These are phyloP conservation scores for Akebia trifoliata DNA, from an alignment of 164 flowering plant genomes.

Conservation along the genomic window DNA sequence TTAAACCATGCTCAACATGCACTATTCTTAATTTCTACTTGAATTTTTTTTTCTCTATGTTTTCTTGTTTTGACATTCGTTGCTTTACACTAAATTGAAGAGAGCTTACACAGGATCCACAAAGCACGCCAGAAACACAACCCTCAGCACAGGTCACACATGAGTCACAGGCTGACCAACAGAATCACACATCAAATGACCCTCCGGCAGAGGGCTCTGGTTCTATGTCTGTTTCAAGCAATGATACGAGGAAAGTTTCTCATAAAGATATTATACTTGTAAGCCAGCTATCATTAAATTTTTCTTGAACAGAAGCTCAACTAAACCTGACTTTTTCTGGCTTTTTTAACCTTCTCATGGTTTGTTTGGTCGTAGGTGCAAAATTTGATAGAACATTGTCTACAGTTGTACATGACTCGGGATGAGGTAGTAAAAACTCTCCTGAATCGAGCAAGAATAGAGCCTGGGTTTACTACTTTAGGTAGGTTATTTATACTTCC, in stretches of 20 bases:
- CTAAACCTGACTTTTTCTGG: neutral
- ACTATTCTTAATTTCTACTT: neutral
- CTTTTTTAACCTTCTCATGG: neutral
- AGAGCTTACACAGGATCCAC: constrained; percentile 31
- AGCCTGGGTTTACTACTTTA: constrained; percentile 88
- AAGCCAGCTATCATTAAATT: constrained; percentile 17
- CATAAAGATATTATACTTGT: constrained; percentile 87
- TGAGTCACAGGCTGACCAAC: constrained; percentile 63
- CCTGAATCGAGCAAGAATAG: constrained; percentile 81
- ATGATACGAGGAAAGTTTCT: constrained; percentile 75
- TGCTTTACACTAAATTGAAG: neutral
- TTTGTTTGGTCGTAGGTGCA: constrained; percentile 59
- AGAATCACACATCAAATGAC: constrained; percentile 45
- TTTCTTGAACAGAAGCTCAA: neutral
- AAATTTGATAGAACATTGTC: constrained; percentile 86
- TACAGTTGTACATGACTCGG: constrained; percentile 86
- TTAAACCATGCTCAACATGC: neutral
- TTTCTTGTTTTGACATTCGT: no score
- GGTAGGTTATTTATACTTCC: constrained; percentile 40
- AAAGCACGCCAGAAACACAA: constrained; percentile 50
- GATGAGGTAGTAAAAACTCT: constrained; percentile 92
- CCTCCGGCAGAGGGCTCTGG: constrained; percentile 64
- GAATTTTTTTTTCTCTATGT: no score
- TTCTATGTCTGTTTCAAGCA: constrained; percentile 68
- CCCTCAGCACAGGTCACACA: constrained; percentile 55